Percentiles rank a stretch among this genome's conserved stretches.
phyloP scores from a whole-genome alignment of 495 filamentous ascomycete species.

The Glarea lozoyensis region DNA sequence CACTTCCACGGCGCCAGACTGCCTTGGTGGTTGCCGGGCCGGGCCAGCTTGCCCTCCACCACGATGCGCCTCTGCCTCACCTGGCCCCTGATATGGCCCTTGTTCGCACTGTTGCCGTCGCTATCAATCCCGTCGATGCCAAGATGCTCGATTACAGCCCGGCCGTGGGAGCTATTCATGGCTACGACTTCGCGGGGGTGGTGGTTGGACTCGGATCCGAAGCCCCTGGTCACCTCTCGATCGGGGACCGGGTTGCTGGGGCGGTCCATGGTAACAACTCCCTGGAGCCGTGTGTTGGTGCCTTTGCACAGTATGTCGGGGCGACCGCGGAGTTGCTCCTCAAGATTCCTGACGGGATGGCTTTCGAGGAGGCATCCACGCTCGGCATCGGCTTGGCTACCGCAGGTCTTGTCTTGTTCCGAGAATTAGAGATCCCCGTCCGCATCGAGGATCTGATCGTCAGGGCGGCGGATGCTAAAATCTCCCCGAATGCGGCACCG shows the following conservation, averaged over 20 bases:
- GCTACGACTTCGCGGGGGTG: conserved; percentile 37
- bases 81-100: conserved; percentile 23
- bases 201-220: conserved; percentile 26
- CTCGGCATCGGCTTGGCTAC: conserved; percentile 42
- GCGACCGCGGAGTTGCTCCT: conserved; percentile 23
- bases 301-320: conserved; percentile 42
- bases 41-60: neutral
- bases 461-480: conserved; percentile 20
- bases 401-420: conserved; percentile 33
- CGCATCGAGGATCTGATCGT: no score
- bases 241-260: conserved; percentile 28
- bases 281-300: conserved; percentile 31
- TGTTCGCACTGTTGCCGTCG: conserved; percentile 31
- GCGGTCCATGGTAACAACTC: conserved; percentile 37
- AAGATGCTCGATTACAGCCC: conserved; percentile 20
- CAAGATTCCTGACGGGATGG: conserved; percentile 34
- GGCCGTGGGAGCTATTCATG: conserved; percentile 28
- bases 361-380: conserved; percentile 35
- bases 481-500: conserved; percentile 9
- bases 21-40: neutral
- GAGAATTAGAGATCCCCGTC: conserved; percentile 24
- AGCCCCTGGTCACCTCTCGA: conserved; percentile 31
- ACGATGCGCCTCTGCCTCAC: neutral
- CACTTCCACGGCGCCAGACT: no score
- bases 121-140: conserved; percentile 37